Evolutionary conservation across 2,329 filamentous ascomycete genomes (phyloP).

Genomic region (Arthrocladium fulminans): DNA sequence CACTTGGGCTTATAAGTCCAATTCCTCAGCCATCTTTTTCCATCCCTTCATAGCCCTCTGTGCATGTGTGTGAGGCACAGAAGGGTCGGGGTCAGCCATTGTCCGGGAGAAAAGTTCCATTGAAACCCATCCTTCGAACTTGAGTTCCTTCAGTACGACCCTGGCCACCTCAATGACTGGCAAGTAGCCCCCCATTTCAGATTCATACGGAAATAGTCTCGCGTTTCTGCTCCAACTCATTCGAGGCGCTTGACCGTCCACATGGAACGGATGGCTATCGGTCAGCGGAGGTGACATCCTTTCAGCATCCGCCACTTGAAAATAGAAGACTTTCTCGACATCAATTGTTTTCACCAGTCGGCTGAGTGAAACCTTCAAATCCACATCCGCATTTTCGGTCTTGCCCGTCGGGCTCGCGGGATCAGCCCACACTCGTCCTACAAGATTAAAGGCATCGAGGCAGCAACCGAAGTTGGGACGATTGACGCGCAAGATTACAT

Average conservation of each 20-base stretch:
- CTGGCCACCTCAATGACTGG: constrained; percentile 53
- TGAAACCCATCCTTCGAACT: constrained; percentile 38
- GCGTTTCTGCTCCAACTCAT: constrained; percentile 80
- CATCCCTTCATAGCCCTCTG: constrained; percentile 11
- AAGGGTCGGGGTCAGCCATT: constrained; percentile 1
- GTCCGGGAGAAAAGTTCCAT: constrained; percentile 15
- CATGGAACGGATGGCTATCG: constrained; percentile 49
- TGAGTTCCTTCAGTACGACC: constrained; percentile 54
- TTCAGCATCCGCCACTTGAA: constrained; percentile 69
- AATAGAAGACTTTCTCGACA: constrained; percentile 59
- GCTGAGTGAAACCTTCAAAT: constrained; percentile 46
- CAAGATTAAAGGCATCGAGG: constrained; percentile 70
- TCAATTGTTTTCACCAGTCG: constrained; percentile 49
- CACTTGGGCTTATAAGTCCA: constrained; percentile 3
- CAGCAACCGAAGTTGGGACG: constrained; percentile 65
- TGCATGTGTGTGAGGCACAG: constrained; percentile 12
- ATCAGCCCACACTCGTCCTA: constrained; percentile 61
- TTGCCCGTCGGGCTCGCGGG: constrained; percentile 47
- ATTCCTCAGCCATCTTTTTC: constrained; percentile 7
- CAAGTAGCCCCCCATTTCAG: constrained; percentile 56
- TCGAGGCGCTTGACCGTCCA: constrained; percentile 47
- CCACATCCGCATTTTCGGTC: constrained; percentile 46
- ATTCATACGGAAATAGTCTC: constrained; percentile 58
- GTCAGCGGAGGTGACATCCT: constrained; percentile 50
- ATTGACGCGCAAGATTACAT: constrained; percentile 56